Conservation (phyloP, 805 yeast genomes). For the Pichia gijzeniarum region DNA sequence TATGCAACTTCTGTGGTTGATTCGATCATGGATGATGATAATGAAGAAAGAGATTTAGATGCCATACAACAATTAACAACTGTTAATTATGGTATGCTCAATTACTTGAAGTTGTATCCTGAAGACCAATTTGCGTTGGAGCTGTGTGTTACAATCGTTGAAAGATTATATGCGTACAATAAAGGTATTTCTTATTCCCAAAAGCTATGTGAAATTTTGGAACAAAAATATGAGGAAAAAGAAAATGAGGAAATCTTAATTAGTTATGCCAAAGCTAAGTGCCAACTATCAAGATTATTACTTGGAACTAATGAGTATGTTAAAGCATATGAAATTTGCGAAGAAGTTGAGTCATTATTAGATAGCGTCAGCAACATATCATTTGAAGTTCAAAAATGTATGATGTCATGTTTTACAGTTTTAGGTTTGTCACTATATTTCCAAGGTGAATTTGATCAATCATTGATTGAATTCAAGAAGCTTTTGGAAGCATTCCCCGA, state of each 20-base stretch:
- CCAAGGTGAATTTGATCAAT: conserved; percentile 50
- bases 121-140: conserved; percentile 51
- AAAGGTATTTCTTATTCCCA: conserved; percentile 44
- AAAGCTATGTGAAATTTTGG: conserved; percentile 39
- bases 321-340: conserved; percentile 55
- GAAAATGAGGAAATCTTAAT: conserved; percentile 30
- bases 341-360: conserved; percentile 45
- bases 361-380: conserved; percentile 34
- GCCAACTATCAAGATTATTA: conserved; percentile 66
- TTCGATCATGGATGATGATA: conserved; percentile 34
- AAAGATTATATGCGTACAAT: conserved; percentile 60
- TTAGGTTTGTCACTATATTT: conserved; percentile 72
- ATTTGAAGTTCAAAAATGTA: conserved; percentile 27
- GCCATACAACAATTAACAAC: conserved; percentile 59
- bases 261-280: conserved; percentile 52
- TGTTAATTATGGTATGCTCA: conserved; percentile 61
- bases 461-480: conserved; percentile 60
- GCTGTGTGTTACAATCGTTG: conserved; percentile 51
- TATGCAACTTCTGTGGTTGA: conserved; percentile 57
- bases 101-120: conserved; percentile 57
- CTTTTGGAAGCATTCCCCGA: conserved; percentile 54
- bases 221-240: conserved; percentile 15
- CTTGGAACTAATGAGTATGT: conserved; percentile 54
- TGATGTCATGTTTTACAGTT: conserved; percentile 57
- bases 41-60: conserved; percentile 48